Evolutionary conservation across 148 eudicot species (phyloP), one percentile per base, ranked within the genome.

Genomic region (Hydrangea macrophylla): DNA sequence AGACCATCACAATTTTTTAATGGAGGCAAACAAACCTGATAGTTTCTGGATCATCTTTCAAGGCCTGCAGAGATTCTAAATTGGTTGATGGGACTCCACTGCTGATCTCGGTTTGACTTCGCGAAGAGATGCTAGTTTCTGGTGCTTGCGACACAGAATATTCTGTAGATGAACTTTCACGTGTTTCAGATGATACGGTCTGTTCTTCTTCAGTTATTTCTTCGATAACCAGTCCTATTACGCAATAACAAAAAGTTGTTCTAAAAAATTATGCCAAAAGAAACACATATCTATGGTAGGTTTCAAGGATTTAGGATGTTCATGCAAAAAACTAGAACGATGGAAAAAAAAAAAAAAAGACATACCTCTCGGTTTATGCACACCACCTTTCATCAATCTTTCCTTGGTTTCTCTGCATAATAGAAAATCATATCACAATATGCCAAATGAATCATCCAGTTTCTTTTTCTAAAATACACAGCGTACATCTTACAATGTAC

Each of bases 21-120:
- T n/a, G 0, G 35, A 54, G 24, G 13, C 25, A 62, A 60, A 70
- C 35, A 65, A 60, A 82, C 98, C 95, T 90, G 71, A 94, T 70
- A 73, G 85, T 76, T 70, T 83, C 88, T 31, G 97, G 96, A 70
- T 94, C 90, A 73, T 94, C 88, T 78, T 86, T 90, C 69, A 93
- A 71, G 58, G 87, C 82, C 55, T 73, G 71, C 70, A 90, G 60
- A 55, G 64, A 75, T 65, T 81, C 90, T 73, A 85, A 59, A 67
- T 82, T 82, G 33, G 81, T 71, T 48, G 82, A 67, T 58, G 83
- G 82, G 57, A 67, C 73, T 69, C 69, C 68, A 55, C 30, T 67
- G 40, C 55, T 72, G 39, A 55, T 70, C 40, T 74, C 84, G 59
- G 73, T 9, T 44, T 64, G 79, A 69, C 59, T 74, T 35, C 67